Conservation (phyloP, 2,329 filamentous ascomycete genomes). For the Dactylellina drechsleri region DNA sequence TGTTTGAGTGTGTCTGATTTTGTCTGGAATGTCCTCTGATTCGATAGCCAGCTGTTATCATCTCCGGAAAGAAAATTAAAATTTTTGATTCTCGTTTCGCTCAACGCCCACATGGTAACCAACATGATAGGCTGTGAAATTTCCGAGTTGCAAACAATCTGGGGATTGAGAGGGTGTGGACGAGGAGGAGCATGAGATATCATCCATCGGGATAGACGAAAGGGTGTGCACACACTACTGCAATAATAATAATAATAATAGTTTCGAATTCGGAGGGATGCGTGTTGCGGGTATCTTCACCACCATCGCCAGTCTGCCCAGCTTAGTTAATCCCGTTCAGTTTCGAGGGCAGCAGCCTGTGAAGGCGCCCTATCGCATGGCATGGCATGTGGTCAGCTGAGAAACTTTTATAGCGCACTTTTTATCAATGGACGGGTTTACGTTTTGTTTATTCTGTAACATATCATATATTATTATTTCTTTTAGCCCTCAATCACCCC, state of each 20-base stretch:
- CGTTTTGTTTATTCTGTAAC: slow-evolving; percentile 12
- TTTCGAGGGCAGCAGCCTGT: too few relatives aligned
- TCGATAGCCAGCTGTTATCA: slow-evolving; percentile 17
- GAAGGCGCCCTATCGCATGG: slow-evolving; percentile 9
- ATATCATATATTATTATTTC: slow-evolving; percentile 28
- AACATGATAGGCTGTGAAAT: slow-evolving; percentile 33
- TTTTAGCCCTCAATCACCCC: slow-evolving; percentile 7
- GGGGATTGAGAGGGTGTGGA: neutral
- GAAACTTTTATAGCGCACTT: slow-evolving; percentile 14
- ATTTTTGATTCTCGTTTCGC: neutral
- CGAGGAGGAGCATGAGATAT: slow-evolving; percentile 19
- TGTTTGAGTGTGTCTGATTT: neutral
- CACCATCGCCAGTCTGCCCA: slow-evolving; percentile 6
- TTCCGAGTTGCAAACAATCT: slow-evolving; percentile 6
- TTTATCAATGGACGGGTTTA: neutral
- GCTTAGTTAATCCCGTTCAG: neutral
- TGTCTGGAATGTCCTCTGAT: slow-evolving; percentile 22
- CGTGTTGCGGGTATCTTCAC: slow-evolving; percentile 13
- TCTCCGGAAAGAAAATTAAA: neutral
- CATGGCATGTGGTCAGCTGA: slow-evolving; percentile 32
- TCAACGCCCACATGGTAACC: slow-evolving; percentile 30
- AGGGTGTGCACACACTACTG: neutral
- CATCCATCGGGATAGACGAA: neutral
- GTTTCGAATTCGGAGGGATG: slow-evolving; percentile 10
- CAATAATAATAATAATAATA: neutral